Base-by-base conservation (phyloP, 306 rosid species). In the Morella rubra region DNA sequence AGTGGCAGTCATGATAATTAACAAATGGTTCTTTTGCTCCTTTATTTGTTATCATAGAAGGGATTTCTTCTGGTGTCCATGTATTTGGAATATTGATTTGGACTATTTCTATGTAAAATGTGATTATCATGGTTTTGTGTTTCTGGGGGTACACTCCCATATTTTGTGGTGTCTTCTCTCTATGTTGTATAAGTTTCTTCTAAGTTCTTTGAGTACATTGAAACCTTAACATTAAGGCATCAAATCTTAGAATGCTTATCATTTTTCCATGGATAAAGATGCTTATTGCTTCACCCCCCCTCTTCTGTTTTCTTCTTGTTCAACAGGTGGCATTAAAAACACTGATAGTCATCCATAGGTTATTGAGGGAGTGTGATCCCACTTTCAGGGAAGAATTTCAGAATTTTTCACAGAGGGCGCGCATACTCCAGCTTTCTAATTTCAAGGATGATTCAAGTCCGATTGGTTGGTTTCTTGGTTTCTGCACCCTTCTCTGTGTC, bases 391-490 rank as follows among this genome's bases (percentile, higher is more conserved):
- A 96, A 81, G 99, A 96, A 86, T 88, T 96, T 80, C 73, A 92
- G 81, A 96, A 90, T 86, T 96, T 88, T 78, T 88, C 99, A 50
- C 97, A 86, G 79, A 93, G 92, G 86, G 93, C 84, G 41, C 85
- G 86, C 16, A 92, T 96, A 85, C 98, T 96, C 65, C 99, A 96
- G 83, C 90, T 96, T 76, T 91, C 98, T 60, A 92, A 96, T 87
- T 96, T 96, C 77, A 96, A 96, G 86, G 99, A 96, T 61, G 99
- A 96, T 73, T 92, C 99, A 76, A 91, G 99, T 77, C 99, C 99
- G 50, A 91, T 96, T 49, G 99, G 99, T 92, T 80, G 81, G 8
- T 76, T 77, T 80, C 77, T 92, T 80, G 81, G 8, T 76, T 77
- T 80, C 77, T 73, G 44, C 10, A 61, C 83, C 81, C 74, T 56